Conservation (phyloP, 176 grass and related monocot species). For the Leersia perrieri region DNA sequence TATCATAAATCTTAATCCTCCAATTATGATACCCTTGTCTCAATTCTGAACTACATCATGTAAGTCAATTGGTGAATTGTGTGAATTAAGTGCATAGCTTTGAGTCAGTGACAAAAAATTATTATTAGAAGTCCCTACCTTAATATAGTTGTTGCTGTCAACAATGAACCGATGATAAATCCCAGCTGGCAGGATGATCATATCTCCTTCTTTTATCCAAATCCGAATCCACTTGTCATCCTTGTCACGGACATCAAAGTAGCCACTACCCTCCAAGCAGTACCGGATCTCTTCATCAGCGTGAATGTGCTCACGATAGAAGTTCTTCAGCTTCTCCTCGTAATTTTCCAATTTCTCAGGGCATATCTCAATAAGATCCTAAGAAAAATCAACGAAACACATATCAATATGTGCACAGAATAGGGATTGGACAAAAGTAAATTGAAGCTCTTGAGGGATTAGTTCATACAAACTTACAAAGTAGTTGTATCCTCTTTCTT, state of each 20-base stretch:
- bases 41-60: neutral
- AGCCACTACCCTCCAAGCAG: constrained; percentile 84
- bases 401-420: constrained; percentile 10
- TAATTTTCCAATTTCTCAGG: constrained; percentile 88
- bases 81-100: neutral
- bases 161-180: constrained; percentile 92
- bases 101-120: neutral
- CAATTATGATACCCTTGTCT: neutral
- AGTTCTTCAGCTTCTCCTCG: constrained; percentile 86
- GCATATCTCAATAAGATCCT: constrained; percentile 79
- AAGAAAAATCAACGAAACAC: constrained; percentile 10
- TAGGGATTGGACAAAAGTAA: neutral
- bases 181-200: constrained; percentile 84
- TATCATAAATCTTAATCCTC: neutral
- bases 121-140: constrained; percentile 39
- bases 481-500: constrained; percentile 82
- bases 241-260: constrained; percentile 82
- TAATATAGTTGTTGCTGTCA: constrained; percentile 58
- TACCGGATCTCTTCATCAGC: constrained; percentile 91
- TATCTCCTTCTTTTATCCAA: constrained; percentile 82
- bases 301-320: constrained; percentile 86
- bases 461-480: constrained; percentile 67
- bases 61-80: neutral
- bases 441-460: neutral
- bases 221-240: constrained; percentile 79